Evolutionary conservation across 495 filamentous ascomycete genomes (phyloP).

Genomic region (Choiromyces venosus): DNA sequence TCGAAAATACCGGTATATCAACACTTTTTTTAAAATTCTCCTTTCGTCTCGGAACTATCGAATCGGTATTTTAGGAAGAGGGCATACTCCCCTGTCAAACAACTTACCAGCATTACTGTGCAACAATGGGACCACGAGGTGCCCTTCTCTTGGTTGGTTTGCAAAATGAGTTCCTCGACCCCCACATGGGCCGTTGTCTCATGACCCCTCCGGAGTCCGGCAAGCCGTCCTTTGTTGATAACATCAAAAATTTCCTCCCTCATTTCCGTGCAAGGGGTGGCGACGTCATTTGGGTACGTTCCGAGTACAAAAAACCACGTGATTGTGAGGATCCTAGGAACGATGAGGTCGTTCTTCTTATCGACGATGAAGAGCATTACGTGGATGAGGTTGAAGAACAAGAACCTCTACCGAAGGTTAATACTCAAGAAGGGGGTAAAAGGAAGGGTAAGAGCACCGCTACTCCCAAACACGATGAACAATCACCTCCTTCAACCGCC

Average conservation of each 20-base stretch:
- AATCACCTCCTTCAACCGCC: slow-evolving; percentile 10
- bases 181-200: slow-evolving; percentile 59
- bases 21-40: neutral
- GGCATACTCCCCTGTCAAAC: neutral
- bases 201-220: slow-evolving; percentile 46
- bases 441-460: slow-evolving; percentile 10
- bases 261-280: slow-evolving; percentile 66
- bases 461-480: slow-evolving; percentile 23
- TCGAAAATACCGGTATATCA: neutral
- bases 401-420: neutral
- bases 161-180: slow-evolving; percentile 82
- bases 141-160: slow-evolving; percentile 80
- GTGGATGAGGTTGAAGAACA: slow-evolving; percentile 27
- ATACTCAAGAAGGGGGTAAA: slow-evolving; percentile 13
- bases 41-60: neutral
- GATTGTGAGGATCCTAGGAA: slow-evolving; percentile 47
- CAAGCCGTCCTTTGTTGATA: slow-evolving; percentile 58
- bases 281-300: slow-evolving; percentile 84
- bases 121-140: slow-evolving; percentile 61
- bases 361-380: slow-evolving; percentile 25
- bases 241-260: slow-evolving; percentile 59
- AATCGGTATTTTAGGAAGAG: neutral
- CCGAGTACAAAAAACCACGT: slow-evolving; percentile 62
- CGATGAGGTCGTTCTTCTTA: slow-evolving; percentile 49
- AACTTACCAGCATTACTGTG: neutral